Percentiles rank a stretch among this genome's conserved stretches.
phyloP scores from a whole-genome alignment of 129 eudicot species.

The Calendula officinalis region DNA sequence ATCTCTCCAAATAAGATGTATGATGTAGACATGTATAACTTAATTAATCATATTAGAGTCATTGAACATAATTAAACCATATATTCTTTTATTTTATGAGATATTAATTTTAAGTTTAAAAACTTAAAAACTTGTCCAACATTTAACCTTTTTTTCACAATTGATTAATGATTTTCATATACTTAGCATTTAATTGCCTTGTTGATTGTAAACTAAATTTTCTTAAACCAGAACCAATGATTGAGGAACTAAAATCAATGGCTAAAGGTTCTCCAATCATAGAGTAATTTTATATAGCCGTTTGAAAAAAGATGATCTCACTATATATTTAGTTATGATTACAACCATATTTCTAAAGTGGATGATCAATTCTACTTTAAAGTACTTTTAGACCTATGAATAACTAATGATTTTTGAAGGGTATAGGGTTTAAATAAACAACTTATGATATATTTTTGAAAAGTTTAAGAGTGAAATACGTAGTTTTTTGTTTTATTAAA shows the following conservation, averaged over 20 bases:
- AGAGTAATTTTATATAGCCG: slow-evolving; percentile 36
- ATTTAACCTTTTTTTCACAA: neutral
- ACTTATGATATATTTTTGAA: no score
- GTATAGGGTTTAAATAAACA: no score
- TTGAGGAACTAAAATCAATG: slow-evolving; percentile 42
- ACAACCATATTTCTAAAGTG: slow-evolving; percentile 21
- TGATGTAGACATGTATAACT: no score
- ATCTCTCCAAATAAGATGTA: no score
- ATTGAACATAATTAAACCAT: no score
- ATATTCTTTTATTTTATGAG: neutral
- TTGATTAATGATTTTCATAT: neutral
- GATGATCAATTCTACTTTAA: slow-evolving; percentile 16
- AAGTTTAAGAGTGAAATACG: no score
- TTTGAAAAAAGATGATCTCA: slow-evolving; percentile 26
- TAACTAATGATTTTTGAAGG: neutral
- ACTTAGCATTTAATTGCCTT: neutral
- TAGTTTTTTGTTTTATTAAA: no score
- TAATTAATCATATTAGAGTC: no score
- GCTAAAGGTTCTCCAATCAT: slow-evolving; percentile 40
- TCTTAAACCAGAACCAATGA: slow-evolving; percentile 28
- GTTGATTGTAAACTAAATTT: neutral
- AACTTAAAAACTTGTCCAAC: neutral
- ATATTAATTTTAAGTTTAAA: neutral
- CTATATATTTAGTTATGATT: slow-evolving; percentile 35
- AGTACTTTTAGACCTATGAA: slow-evolving; percentile 5